Evolutionary conservation across 2,329 filamentous ascomycete species (phyloP).

Genomic region (Xylariaceae sp.): DNA sequence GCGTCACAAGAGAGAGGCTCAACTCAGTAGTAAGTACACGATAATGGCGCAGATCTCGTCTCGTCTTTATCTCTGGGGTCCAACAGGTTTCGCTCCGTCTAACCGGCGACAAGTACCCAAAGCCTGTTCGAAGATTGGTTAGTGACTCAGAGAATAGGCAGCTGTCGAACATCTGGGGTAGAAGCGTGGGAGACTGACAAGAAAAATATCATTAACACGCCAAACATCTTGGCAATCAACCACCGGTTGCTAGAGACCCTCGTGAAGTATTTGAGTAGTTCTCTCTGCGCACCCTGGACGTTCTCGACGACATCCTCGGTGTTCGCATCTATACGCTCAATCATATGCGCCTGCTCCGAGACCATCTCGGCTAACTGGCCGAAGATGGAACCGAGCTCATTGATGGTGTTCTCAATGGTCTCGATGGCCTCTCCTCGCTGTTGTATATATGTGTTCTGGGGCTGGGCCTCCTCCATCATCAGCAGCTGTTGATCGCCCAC

Average conservation of each 20-base stretch:
- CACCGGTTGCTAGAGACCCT: conserved; percentile 91
- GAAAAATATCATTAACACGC: conserved; percentile 93
- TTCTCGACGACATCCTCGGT: conserved; percentile 98
- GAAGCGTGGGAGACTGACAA: conserved; percentile 42
- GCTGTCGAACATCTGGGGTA: neutral
- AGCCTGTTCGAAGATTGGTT: conserved; percentile 38
- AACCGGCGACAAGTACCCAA: conserved; percentile 65
- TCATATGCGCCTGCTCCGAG: conserved; percentile 91
- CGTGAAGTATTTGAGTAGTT: conserved; percentile 95
- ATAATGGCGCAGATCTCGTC: no score
- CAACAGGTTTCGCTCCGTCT: conserved; percentile 2
- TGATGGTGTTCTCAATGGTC: conserved; percentile 92
- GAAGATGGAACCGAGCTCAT: conserved; percentile 87
- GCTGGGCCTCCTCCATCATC: conserved; percentile 88
- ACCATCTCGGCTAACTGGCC: conserved; percentile 96
- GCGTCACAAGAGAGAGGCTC: no score
- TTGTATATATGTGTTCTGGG: conserved; percentile 83
- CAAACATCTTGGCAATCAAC: conserved; percentile 82
- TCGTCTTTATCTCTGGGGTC: no score
- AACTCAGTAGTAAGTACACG: no score
- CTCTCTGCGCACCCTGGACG: conserved; percentile 91
- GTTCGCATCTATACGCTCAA: conserved; percentile 94
- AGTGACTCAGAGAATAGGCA: neutral
- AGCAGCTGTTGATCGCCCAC: conserved; percentile 83
- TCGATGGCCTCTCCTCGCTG: conserved; percentile 94